Conservation (phyloP, 2,329 filamentous ascomycete species). For the Samsoniella hepiali region DNA sequence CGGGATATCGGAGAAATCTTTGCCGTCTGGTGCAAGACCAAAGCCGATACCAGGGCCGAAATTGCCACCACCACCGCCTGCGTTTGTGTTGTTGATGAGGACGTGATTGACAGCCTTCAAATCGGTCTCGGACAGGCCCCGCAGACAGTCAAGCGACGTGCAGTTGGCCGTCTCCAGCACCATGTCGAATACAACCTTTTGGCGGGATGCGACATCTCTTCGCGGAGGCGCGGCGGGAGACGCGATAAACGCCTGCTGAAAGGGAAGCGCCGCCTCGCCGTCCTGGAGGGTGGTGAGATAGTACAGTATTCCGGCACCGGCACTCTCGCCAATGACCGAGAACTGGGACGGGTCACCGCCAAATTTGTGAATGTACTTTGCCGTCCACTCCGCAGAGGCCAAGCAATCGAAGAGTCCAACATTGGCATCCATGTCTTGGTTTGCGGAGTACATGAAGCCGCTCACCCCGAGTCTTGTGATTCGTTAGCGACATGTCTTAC, state of each 20-base stretch:
- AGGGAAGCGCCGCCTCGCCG: slow-evolving; percentile 37
- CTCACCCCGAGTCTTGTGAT: slow-evolving; percentile 19
- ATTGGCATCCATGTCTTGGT: slow-evolving; percentile 23
- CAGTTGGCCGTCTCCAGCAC: slow-evolving; percentile 19
- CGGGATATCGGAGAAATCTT: slow-evolving; percentile 22
- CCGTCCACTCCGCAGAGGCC: slow-evolving; percentile 22
- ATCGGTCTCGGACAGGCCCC: slow-evolving; percentile 15
- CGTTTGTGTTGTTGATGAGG: slow-evolving; percentile 21
- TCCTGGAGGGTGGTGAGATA: slow-evolving; percentile 49
- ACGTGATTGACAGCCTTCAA: slow-evolving; percentile 19
- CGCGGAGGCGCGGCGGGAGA: slow-evolving; percentile 20
- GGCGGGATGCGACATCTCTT: slow-evolving; percentile 17
- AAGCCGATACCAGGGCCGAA: slow-evolving; percentile 24
- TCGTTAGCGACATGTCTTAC: background rate
- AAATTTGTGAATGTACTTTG: slow-evolving; percentile 47
- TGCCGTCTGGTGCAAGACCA: slow-evolving; percentile 22
- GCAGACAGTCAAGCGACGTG: slow-evolving; percentile 17
- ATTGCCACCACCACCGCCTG: slow-evolving; percentile 23
- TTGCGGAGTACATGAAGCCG: slow-evolving; percentile 20
- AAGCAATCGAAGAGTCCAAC: slow-evolving; percentile 23
- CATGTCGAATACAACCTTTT: slow-evolving; percentile 17
- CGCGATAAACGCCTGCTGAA: slow-evolving; percentile 28
- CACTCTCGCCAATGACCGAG: slow-evolving; percentile 49
- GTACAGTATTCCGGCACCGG: slow-evolving; percentile 51
- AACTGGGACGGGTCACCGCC: slow-evolving; percentile 50